phyloP scores from a whole-genome alignment of 129 eudicot species.

The Escallonia herrerae region DNA sequence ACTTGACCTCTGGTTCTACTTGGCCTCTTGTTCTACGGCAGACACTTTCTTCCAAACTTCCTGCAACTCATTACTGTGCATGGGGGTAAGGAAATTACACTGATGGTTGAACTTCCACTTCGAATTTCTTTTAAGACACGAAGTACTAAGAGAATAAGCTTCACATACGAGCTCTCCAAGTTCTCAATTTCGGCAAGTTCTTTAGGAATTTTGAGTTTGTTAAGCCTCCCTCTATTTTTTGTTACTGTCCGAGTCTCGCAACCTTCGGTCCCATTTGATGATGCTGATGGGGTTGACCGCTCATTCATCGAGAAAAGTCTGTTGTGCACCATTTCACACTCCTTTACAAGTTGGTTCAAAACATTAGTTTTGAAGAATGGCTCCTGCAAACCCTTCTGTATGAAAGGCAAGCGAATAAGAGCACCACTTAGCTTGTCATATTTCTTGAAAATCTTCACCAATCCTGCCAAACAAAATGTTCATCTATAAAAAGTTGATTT shows the following conservation, averaged over 20 bases:
- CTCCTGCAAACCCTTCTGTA: slow-evolving; percentile 60
- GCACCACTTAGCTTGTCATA: slow-evolving; percentile 79
- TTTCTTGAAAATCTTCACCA: slow-evolving; percentile 79
- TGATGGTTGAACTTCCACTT: slow-evolving; percentile 58
- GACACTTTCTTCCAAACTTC: slow-evolving; percentile 29
- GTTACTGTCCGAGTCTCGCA: slow-evolving; percentile 2
- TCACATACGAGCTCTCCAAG: slow-evolving; percentile 56
- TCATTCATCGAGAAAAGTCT: slow-evolving; percentile 35
- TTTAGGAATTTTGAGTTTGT: slow-evolving; percentile 39
- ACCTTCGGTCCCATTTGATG: slow-evolving; percentile 9
- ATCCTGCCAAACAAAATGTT: slow-evolving; percentile 25
- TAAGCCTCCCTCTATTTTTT: slow-evolving; percentile 6
- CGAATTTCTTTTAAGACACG: slow-evolving; percentile 47
- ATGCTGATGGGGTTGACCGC: slow-evolving; percentile 20
- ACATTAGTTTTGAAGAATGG: slow-evolving; percentile 57
- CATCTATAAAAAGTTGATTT: too few species aligned
- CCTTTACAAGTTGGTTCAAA: slow-evolving; percentile 46
- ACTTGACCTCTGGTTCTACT: too few species aligned
- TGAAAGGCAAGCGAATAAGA: slow-evolving; percentile 65
- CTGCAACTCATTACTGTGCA: slow-evolving; percentile 19
- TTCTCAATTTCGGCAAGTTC: slow-evolving; percentile 48
- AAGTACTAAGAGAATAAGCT: slow-evolving; percentile 46
- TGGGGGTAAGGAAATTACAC: slow-evolving; percentile 53
- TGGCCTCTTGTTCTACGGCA: slow-evolving; percentile 30
- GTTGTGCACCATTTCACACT: slow-evolving; percentile 48